Percentiles rank a stretch among this genome's conserved stretches.
Evolutionary conservation across 352 stramenopile genomes (phyloP).

Genomic region (Globisporangium okanoganense): DNA sequence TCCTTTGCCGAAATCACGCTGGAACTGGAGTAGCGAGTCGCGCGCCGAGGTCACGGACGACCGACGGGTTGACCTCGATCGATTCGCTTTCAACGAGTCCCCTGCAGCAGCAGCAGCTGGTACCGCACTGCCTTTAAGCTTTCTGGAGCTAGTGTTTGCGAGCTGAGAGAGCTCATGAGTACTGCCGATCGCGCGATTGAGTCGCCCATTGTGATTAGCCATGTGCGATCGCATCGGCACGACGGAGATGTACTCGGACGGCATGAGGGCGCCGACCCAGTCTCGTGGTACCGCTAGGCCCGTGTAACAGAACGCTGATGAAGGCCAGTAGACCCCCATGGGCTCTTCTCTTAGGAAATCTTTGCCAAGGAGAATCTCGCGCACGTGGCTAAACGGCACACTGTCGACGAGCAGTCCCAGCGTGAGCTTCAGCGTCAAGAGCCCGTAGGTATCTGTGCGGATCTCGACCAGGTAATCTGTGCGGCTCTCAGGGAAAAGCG

Average conservation of each 20-base stretch:
- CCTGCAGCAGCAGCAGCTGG: not conserved
- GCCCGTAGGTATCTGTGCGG: constrained; percentile 44
- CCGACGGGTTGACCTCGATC: not conserved
- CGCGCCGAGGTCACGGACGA: constrained; percentile 3
- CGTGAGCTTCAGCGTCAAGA: constrained; percentile 76
- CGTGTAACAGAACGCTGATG: constrained; percentile 36
- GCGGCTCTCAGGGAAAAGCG: constrained; percentile 42
- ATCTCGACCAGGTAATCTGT: constrained; percentile 67
- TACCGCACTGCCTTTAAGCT: not conserved
- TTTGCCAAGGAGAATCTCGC: constrained; percentile 41
- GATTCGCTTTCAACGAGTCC: not conserved
- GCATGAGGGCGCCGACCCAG: constrained; percentile 63
- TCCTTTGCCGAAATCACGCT: constrained; percentile 1
- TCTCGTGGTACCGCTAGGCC: constrained; percentile 48
- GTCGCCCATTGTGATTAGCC: not conserved
- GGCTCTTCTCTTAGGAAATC: constrained; percentile 55
- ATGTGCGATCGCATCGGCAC: constrained; percentile 35
- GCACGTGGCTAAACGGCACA: constrained; percentile 48
- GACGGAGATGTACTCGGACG: constrained; percentile 65
- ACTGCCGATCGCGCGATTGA: not conserved
- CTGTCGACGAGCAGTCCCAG: constrained; percentile 60
- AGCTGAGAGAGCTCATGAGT: not conserved
- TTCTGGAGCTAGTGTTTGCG: not conserved
- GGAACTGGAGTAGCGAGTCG: constrained; percentile 15
- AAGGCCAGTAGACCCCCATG: constrained; percentile 56